Conservation (phyloP, 2,329 filamentous ascomycete species). For the Penicillium sclerotiorum region DNA sequence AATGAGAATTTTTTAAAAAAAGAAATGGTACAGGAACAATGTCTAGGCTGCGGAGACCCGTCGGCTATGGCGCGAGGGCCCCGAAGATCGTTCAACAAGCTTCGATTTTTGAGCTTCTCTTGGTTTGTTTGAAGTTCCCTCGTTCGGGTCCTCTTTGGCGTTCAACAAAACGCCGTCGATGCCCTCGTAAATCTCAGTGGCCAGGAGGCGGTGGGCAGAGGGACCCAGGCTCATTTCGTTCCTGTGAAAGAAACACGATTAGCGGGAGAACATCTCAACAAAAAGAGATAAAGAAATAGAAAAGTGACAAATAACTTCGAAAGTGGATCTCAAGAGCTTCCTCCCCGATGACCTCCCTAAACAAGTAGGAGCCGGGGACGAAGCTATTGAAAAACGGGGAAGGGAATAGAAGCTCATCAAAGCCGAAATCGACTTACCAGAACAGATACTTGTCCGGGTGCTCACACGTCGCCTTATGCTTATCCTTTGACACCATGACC, state of each 20-base stretch:
- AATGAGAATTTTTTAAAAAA: background rate
- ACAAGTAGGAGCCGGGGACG: too few relatives aligned
- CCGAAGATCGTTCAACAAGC: too few relatives aligned
- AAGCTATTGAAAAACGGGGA: background rate
- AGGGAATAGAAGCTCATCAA: background rate
- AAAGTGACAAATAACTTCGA: too few relatives aligned
- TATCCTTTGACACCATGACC: conserved; percentile 33
- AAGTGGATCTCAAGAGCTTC: too few relatives aligned
- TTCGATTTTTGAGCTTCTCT: background rate
- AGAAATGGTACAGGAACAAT: conserved; percentile 13
- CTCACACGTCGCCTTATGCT: conserved; percentile 32
- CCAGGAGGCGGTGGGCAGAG: conserved; percentile 42
- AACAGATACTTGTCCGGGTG: conserved; percentile 44
- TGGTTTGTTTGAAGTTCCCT: too few relatives aligned
- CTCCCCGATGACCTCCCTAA: too few relatives aligned
- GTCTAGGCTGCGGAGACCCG: conserved; percentile 26
- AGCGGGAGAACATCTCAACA: background rate
- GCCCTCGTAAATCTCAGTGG: conserved; percentile 39
- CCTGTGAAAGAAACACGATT: conserved; percentile 29
- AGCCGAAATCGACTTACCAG: conserved; percentile 34
- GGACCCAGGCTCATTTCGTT: conserved; percentile 46
- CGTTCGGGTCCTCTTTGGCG: background rate
- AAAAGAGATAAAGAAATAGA: background rate
- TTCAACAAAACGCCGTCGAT: conserved; percentile 39
- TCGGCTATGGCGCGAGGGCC: conserved; percentile 21